These are phyloP conservation scores for Phytophthora sp. DNA, from an alignment of 352 stramenopile species.

Conservation along the genomic window DNA sequence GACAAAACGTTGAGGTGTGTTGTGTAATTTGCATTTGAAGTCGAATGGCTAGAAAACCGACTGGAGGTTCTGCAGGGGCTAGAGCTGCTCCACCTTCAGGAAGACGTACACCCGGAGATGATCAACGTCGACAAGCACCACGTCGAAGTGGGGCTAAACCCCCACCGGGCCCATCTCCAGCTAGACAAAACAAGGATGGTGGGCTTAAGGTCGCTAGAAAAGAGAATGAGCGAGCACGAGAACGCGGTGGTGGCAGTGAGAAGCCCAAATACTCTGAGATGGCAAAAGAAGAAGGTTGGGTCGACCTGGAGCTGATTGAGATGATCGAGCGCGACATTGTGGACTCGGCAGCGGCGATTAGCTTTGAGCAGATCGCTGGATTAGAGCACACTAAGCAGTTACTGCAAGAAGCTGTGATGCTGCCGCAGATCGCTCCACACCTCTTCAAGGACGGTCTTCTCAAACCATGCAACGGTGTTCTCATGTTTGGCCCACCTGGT, in stretches of 20 bases:
- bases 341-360: conserved; percentile 60
- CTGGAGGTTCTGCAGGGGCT: conserved; percentile 26
- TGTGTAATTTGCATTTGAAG: conserved; percentile 23
- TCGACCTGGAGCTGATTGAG: conserved; percentile 82
- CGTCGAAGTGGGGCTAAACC: conserved; percentile 34
- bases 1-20: neutral
- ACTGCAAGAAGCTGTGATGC: conserved; percentile 82
- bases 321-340: conserved; percentile 88
- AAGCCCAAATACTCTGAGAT: conserved; percentile 75
- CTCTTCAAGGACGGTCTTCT: conserved; percentile 81
- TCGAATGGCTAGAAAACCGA: conserved; percentile 44
- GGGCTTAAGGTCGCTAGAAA: conserved; percentile 50
- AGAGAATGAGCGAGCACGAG: conserved; percentile 41
- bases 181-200: conserved; percentile 44
- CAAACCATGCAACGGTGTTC: conserved; percentile 81
- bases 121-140: conserved; percentile 49
- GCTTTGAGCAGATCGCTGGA: conserved; percentile 78
- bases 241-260: conserved; percentile 19
- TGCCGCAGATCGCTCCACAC: conserved; percentile 82
- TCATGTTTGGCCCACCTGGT: conserved; percentile 87
- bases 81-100: conserved; percentile 46
- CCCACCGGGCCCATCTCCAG: conserved; percentile 28
- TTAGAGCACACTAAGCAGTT: conserved; percentile 80
- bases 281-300: conserved; percentile 72
- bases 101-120: conserved; percentile 62